phyloP scores from a whole-genome alignment of 208 protist species.

The Leishmania arabica region DNA sequence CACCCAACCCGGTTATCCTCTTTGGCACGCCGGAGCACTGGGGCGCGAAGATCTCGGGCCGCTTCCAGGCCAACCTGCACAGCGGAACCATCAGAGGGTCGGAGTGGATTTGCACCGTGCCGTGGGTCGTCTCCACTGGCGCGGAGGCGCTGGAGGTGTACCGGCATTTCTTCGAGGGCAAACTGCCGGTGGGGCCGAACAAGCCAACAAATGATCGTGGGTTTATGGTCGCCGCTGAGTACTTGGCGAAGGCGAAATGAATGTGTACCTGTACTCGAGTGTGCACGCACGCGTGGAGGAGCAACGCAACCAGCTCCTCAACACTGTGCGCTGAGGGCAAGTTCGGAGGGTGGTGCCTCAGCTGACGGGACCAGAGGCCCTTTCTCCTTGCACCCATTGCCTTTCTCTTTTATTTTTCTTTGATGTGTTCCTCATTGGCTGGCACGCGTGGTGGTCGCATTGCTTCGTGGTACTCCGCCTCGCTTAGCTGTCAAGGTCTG shows the following conservation, averaged over 20 bases:
- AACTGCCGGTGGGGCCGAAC: conserved; percentile 73
- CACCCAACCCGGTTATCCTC: conserved; percentile 84
- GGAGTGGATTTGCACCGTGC: conserved; percentile 92
- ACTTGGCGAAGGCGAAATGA: conserved; percentile 41
- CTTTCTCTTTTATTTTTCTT: neutral
- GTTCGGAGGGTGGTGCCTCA: neutral
- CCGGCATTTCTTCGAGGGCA: conserved; percentile 78
- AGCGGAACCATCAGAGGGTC: conserved; percentile 90
- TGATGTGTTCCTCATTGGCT: neutral
- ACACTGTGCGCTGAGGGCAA: neutral
- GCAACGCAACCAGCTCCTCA: neutral
- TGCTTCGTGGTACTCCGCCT: neutral
- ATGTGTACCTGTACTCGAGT: neutral
- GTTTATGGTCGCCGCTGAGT: conserved; percentile 88
- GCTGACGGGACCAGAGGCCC: neutral
- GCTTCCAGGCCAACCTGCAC: conserved; percentile 77
- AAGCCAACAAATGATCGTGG: conserved; percentile 75
- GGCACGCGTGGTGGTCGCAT: neutral
- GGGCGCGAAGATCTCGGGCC: conserved; percentile 74
- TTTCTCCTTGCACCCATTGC: neutral
- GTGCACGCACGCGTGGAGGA: neutral
- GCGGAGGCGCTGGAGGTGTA: conserved; percentile 90
- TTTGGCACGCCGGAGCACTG: conserved; percentile 86
- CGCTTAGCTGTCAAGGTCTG: neutral
- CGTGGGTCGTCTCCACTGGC: conserved; percentile 86